Conservation (phyloP, 345 rosid species). For the Sisymbrium irio region DNA sequence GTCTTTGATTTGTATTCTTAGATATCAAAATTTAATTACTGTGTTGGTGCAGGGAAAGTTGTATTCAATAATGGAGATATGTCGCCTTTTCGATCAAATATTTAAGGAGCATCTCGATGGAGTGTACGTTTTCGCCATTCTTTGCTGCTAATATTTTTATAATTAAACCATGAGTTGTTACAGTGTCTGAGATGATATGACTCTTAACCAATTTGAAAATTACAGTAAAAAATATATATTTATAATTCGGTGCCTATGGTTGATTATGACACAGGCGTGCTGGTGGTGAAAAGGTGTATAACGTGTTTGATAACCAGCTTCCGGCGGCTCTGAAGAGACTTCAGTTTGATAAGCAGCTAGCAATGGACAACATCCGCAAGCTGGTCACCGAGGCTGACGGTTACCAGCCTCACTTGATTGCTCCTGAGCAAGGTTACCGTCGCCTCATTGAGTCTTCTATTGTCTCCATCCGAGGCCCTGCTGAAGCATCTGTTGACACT, state of each 20-base stretch:
- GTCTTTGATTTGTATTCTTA: not conserved
- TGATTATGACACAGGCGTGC: conserved; percentile 61
- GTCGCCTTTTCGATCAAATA: conserved; percentile 90
- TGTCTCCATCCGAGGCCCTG: conserved; percentile 90
- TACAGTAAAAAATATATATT: not conserved
- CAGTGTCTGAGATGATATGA: conserved; percentile 5
- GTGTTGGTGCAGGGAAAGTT: conserved; percentile 77
- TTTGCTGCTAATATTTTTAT: conserved; percentile 1
- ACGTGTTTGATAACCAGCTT: conserved; percentile 96
- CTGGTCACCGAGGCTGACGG: conserved; percentile 99
- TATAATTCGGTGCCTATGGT: not conserved
- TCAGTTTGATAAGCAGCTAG: conserved; percentile 96
- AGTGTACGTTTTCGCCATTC: conserved; percentile 50
- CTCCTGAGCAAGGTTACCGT: conserved; percentile 99
- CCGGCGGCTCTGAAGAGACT: conserved; percentile 98
- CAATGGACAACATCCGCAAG: conserved; percentile 97
- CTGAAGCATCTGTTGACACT: conserved; percentile 99
- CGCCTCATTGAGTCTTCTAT: conserved; percentile 95
- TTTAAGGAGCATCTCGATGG: conserved; percentile 99
- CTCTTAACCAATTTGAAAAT: not conserved
- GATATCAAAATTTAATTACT: conserved; percentile 13
- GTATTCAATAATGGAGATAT: conserved; percentile 95
- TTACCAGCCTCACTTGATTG: conserved; percentile 97
- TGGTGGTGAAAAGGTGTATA: conserved; percentile 94
- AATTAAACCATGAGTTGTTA: conserved; percentile 8